Evolutionary conservation across 2,329 filamentous ascomycete genomes (phyloP).

Genomic region (Diplodia corticola): DNA sequence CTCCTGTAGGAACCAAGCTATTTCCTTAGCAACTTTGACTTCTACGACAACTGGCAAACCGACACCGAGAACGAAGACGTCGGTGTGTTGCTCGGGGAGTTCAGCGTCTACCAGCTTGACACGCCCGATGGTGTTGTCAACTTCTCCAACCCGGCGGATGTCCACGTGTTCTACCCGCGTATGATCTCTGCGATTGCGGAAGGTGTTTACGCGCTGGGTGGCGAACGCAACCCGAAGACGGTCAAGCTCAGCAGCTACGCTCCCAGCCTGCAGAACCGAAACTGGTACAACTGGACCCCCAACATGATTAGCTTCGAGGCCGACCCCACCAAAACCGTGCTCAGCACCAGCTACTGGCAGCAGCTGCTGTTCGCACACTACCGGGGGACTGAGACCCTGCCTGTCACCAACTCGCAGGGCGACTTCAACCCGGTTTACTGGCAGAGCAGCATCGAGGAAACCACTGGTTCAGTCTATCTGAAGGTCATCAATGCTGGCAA

Average conservation of each 20-base stretch:
- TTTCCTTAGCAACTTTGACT: constrained; percentile 35
- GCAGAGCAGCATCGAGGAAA: constrained; percentile 32
- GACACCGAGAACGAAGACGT: constrained; percentile 28
- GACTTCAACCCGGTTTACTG: constrained; percentile 36
- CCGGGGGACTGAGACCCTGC: constrained; percentile 33
- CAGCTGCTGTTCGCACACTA: constrained; percentile 34
- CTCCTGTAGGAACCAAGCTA: constrained; percentile 34
- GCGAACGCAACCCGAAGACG: constrained; percentile 33
- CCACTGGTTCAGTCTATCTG: constrained; percentile 23
- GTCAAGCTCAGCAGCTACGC: constrained; percentile 34
- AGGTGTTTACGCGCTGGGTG: constrained; percentile 33
- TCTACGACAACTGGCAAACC: constrained; percentile 29
- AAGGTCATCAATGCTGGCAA: constrained; percentile 31
- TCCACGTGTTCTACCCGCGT: constrained; percentile 32
- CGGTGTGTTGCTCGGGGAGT: constrained; percentile 30
- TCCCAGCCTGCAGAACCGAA: constrained; percentile 35
- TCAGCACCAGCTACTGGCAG: constrained; percentile 35
- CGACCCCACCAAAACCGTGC: constrained; percentile 32
- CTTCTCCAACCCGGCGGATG: constrained; percentile 22
- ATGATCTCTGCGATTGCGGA: constrained; percentile 33
- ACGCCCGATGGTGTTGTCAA: constrained; percentile 29
- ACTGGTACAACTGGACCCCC: constrained; percentile 37
- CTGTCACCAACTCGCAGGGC: constrained; percentile 31
- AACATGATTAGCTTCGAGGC: constrained; percentile 37
- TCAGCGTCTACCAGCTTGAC: constrained; percentile 34